Evolutionary conservation across 345 rosid species (phyloP).

Genomic region (Boechera retrofracta): DNA sequence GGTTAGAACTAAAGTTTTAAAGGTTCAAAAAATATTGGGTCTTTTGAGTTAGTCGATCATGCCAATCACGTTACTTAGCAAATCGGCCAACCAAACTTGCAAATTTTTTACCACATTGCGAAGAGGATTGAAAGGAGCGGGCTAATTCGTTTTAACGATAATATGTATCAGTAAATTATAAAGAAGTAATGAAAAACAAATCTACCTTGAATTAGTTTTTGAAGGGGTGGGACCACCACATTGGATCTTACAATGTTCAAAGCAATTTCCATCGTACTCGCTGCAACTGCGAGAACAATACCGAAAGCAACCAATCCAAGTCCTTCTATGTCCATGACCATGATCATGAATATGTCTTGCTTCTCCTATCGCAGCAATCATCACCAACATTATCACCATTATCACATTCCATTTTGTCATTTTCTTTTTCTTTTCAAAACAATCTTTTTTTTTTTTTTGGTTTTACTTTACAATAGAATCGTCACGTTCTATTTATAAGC

Average conservation of each 20-base stretch:
- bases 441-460: neutral
- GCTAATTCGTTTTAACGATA: neutral
- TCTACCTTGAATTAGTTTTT: slow-evolving; percentile 7
- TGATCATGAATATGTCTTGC: neutral
- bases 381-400: slow-evolving; percentile 24
- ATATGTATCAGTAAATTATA: neutral
- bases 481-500: slow-evolving; percentile 12
- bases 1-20: neutral
- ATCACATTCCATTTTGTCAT: slow-evolving; percentile 17
- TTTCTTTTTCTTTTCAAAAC: neutral
- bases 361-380: slow-evolving; percentile 10
- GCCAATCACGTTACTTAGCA: too few species aligned
- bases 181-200: neutral
- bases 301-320: slow-evolving; percentile 27
- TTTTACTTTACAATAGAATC: neutral
- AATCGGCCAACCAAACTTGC: neutral
- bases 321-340: neutral
- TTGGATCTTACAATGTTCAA: slow-evolving; percentile 34
- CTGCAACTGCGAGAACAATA: slow-evolving; percentile 31
- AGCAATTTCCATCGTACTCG: slow-evolving; percentile 28
- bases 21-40: neutral
- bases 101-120: neutral
- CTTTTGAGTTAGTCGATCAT: neutral
- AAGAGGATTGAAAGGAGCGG: neutral
- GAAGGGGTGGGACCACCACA: slow-evolving; percentile 38